These are phyloP conservation scores for Mycosphaerella arachidis DNA, from an alignment of 2,329 filamentous ascomycete genomes.

Conservation along the genomic window DNA sequence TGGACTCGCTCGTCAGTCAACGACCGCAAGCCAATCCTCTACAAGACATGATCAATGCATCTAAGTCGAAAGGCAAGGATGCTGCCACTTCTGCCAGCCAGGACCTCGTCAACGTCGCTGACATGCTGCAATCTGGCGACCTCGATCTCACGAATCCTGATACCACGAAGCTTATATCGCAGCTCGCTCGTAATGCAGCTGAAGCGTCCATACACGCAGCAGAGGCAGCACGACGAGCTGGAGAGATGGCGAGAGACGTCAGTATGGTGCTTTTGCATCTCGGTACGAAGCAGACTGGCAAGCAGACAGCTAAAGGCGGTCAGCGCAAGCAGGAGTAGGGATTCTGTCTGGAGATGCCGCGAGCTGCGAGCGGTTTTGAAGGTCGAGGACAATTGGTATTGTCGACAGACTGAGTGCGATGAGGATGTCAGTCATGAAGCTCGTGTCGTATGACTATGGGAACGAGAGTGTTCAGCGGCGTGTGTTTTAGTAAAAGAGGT, in stretches of 20 bases:
- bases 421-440: not conserved
- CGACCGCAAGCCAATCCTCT: not conserved
- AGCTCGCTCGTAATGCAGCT: constrained; percentile 10
- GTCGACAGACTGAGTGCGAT: not conserved
- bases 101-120: constrained; percentile 1
- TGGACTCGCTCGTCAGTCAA: constrained; percentile 5
- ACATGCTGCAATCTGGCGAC: constrained; percentile 5
- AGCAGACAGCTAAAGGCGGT: not conserved
- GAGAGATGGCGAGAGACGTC: constrained; percentile 13
- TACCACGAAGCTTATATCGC: constrained; percentile 3
- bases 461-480: not conserved
- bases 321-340: constrained; percentile 1
- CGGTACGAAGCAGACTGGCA: not conserved
- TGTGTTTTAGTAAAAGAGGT: not conserved
- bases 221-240: constrained; percentile 9
- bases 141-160: constrained; percentile 1
- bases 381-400: not conserved
- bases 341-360: not conserved
- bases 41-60: not conserved
- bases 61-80: constrained; percentile 1
- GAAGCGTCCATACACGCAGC: constrained; percentile 12
- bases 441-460: not conserved
- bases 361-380: not conserved
- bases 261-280: constrained; percentile 9
- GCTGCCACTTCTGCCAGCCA: not conserved